Percentiles rank a stretch among this genome's conserved stretches.
These are phyloP conservation scores for Gastroboletus turbinatus DNA, from an alignment of 1,284 basidiomycete species.

Conservation along the genomic window DNA sequence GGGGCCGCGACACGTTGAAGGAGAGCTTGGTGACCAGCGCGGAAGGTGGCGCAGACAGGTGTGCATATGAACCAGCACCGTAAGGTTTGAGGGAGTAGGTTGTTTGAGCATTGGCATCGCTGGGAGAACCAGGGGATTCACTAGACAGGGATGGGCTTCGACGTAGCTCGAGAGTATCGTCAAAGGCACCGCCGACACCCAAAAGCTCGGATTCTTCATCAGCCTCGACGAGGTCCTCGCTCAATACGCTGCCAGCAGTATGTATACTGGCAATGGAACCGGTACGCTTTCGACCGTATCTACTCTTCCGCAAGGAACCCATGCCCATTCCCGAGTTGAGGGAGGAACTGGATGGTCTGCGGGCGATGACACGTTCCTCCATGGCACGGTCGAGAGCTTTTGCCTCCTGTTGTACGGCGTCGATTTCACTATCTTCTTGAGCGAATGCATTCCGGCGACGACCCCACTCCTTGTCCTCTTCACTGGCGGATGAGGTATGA, in stretches of 20 bases:
- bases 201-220: conserved; percentile 73
- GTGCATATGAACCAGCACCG: conserved; percentile 5
- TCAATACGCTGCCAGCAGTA: conserved; percentile 66
- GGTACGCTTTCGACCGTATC: conserved; percentile 67
- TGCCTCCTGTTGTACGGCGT: conserved; percentile 70
- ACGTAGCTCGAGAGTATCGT: conserved; percentile 41
- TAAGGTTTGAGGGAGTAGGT: conserved; percentile 9
- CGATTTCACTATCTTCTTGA: conserved; percentile 54
- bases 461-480: conserved; percentile 84
- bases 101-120: conserved; percentile 20
- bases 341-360: conserved; percentile 68
- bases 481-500: conserved; percentile 50
- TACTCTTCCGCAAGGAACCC: conserved; percentile 63
- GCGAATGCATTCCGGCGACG: conserved; percentile 57
- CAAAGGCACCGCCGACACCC: conserved; percentile 67
- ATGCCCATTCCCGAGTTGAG: conserved; percentile 62
- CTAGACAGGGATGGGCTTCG: conserved; percentile 36
- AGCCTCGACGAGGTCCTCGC: conserved; percentile 78
- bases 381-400: conserved; percentile 77
- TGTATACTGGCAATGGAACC: conserved; percentile 69
- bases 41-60: conserved; percentile 31
- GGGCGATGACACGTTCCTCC: conserved; percentile 74
- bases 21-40: conserved; percentile 45
- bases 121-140: conserved; percentile 35
- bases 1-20: conserved; percentile 47